Conservation (phyloP, 2,329 filamentous ascomycete species). For the Lecanoromycetidae sp. region DNA sequence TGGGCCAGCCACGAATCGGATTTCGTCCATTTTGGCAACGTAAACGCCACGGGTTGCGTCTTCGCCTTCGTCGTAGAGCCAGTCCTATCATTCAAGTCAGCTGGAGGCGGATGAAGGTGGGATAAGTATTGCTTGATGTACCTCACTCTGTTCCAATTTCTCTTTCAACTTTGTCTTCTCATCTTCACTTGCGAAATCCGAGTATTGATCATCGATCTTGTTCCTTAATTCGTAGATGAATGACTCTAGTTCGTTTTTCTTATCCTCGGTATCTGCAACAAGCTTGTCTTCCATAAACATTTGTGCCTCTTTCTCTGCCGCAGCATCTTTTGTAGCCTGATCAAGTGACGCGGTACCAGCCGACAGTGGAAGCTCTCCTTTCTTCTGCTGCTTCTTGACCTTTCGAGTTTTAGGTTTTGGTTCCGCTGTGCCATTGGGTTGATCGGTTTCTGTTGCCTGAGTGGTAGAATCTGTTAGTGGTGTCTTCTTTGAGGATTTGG, state of each 20-base stretch:
- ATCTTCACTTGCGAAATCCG: constrained; percentile 78
- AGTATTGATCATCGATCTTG: constrained; percentile 86
- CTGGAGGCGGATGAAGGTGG: background rate
- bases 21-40: constrained; percentile 88
- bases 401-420: constrained; percentile 77
- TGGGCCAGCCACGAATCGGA: constrained; percentile 78
- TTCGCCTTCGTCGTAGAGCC: constrained; percentile 95
- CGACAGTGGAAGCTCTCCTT: constrained; percentile 83
- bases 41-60: constrained; percentile 91
- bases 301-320: constrained; percentile 67
- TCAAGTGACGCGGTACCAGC: constrained; percentile 74
- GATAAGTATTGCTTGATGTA: constrained; percentile 43
- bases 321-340: constrained; percentile 49
- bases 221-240: constrained; percentile 95
- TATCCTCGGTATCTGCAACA: constrained; percentile 93
- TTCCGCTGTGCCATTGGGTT: constrained; percentile 46
- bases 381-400: constrained; percentile 98
- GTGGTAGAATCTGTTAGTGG: constrained; percentile 18
- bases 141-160: constrained; percentile 77
- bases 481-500: constrained; percentile 11
- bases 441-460: constrained; percentile 77
- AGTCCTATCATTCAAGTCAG: constrained; percentile 51
- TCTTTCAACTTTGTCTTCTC: constrained; percentile 79
- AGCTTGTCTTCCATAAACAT: constrained; percentile 99
- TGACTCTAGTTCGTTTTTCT: constrained; percentile 98